phyloP scores from a whole-genome alignment of 192 early-diverging fungal genomes.

The Backusella liffmaniae region DNA sequence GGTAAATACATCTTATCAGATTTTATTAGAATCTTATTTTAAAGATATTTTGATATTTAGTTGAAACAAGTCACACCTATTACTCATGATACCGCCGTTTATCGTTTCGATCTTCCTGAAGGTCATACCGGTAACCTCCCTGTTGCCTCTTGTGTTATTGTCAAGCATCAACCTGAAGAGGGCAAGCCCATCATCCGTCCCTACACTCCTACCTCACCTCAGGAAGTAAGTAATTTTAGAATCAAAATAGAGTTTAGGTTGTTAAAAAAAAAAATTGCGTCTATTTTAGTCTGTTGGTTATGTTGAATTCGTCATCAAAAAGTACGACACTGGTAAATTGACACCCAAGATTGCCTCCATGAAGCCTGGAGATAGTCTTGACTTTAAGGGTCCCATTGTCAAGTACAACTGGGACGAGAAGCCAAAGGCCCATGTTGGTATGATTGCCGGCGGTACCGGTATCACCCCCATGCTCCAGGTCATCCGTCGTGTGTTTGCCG shows the following conservation, averaged over 20 bases:
- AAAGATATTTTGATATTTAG: not conserved
- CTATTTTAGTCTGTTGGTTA: constrained; percentile 40
- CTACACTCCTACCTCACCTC: constrained; percentile 68
- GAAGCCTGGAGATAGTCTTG: constrained; percentile 68
- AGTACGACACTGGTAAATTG: constrained; percentile 60
- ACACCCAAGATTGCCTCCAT: constrained; percentile 54
- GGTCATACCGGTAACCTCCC: constrained; percentile 64
- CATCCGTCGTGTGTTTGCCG: constrained; percentile 58
- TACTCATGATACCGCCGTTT: constrained; percentile 67
- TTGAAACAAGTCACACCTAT: constrained; percentile 48
- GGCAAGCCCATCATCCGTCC: constrained; percentile 62
- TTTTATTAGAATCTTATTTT: not conserved
- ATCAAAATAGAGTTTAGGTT: not conserved
- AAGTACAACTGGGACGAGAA: constrained; percentile 67
- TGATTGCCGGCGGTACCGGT: constrained; percentile 79
- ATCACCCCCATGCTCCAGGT: constrained; percentile 75
- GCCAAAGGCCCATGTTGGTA: constrained; percentile 57
- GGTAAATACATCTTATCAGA: constrained; percentile 10
- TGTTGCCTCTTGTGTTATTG: constrained; percentile 77
- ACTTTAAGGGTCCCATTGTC: constrained; percentile 74
- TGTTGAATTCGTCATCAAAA: constrained; percentile 74
- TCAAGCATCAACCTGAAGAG: constrained; percentile 44
- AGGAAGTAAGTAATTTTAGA: constrained; percentile 28
- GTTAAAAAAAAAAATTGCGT: too few relatives aligned
- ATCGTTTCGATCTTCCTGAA: constrained; percentile 67